These are phyloP conservation scores for Oryza rufipogon DNA, from an alignment of 176 grass and related monocot species.

Conservation along the genomic window DNA sequence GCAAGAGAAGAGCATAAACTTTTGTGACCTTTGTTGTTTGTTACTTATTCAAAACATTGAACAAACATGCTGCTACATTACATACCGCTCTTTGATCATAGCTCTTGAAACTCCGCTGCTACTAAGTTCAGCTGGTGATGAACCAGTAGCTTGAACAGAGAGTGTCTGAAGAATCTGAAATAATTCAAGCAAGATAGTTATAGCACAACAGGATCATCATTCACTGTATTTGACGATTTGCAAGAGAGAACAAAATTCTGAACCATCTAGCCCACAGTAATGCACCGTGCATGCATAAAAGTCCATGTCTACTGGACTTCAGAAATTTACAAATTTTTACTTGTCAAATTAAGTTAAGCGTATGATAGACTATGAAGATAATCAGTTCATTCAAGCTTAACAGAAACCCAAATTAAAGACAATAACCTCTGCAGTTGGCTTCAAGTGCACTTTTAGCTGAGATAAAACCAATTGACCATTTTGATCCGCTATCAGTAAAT, in stretches of 20 bases:
- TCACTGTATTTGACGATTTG: conserved; percentile 15
- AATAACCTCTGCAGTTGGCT: conserved; percentile 15
- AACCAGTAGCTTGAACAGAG: conserved; percentile 56
- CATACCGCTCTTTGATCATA: conserved; percentile 68
- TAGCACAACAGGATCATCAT: conserved; percentile 29
- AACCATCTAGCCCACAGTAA: conserved; percentile 27
- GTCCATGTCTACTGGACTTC: not conserved
- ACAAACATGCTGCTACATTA: not conserved
- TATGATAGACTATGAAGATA: not conserved
- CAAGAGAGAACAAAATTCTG: not conserved
- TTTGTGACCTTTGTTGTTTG: not conserved
- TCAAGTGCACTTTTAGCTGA: not conserved
- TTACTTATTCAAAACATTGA: not conserved
- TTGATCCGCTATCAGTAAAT: not conserved
- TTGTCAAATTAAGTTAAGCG: not conserved
- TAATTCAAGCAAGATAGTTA: conserved; percentile 32
- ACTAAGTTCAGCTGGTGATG: conserved; percentile 53
- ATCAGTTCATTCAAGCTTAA: conserved; percentile 3
- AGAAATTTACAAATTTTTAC: conserved; percentile 34
- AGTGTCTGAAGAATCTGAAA: conserved; percentile 79
- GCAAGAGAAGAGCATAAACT: conserved; percentile 14
- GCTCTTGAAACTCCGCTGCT: conserved; percentile 73
- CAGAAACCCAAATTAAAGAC: not conserved
- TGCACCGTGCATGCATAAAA: not conserved
- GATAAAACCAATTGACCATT: not conserved